Evolutionary conservation across 2,329 filamentous ascomycete genomes (phyloP).

Genomic region (Podosphaera xanthii): DNA sequence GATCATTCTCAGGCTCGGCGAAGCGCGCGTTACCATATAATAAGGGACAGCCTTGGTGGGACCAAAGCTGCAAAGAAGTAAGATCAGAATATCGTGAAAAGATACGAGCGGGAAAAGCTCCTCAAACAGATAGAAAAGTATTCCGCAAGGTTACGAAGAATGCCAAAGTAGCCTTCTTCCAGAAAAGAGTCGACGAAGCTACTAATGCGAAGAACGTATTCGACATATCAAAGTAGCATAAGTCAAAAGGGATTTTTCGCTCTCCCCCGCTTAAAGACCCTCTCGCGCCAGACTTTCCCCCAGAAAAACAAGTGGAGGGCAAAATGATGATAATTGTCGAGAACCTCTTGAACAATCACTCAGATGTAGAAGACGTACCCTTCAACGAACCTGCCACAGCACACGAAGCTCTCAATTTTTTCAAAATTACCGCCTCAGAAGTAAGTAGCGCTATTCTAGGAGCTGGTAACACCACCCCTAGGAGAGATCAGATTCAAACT

Average conservation of each 20-base stretch:
- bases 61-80: background rate
- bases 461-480: background rate
- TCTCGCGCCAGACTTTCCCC: background rate
- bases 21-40: background rate
- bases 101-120: background rate
- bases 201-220: background rate
- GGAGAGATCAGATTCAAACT: background rate
- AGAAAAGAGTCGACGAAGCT: background rate
- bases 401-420: background rate
- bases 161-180: background rate
- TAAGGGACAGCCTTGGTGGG: background rate
- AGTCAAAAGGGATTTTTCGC: background rate
- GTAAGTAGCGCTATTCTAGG: background rate
- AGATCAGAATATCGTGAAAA: background rate
- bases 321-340: background rate
- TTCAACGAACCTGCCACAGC: background rate
- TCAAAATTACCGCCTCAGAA: background rate
- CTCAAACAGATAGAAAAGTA: background rate
- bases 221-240: background rate
- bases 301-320: background rate
- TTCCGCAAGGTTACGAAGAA: background rate
- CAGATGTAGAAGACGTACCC: background rate
- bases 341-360: background rate
- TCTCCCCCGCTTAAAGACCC: background rate
- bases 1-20: background rate